Conservation (phyloP, 345 rosid genomes). For the Arabis hirsuta region DNA sequence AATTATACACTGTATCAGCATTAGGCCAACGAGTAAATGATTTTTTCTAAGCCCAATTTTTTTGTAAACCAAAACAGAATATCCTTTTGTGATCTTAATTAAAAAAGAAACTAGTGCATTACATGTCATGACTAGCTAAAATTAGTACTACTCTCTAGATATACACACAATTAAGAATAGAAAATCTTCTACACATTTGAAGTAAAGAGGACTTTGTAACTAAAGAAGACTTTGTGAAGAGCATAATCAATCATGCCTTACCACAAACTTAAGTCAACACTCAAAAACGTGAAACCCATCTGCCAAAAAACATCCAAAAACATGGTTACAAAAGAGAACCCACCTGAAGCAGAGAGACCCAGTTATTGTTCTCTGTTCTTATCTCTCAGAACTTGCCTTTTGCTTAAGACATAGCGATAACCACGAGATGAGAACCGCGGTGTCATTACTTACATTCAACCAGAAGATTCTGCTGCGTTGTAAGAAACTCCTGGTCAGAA, state of each 20-base stretch:
- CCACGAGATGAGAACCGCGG: conserved; percentile 34
- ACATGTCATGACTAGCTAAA: background rate
- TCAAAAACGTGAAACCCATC: conserved; percentile 39
- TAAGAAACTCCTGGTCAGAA: conserved; percentile 30
- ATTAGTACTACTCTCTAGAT: background rate
- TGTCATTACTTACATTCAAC: conserved; percentile 28
- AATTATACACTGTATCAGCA: background rate
- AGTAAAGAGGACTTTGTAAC: conserved; percentile 26
- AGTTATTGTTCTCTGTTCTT: background rate
- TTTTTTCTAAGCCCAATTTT: background rate
- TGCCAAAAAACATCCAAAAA: conserved; percentile 3
- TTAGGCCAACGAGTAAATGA: background rate
- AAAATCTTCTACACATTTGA: background rate
- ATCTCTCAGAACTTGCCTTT: conserved; percentile 7
- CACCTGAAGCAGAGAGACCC: background rate
- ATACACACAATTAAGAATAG: background rate
- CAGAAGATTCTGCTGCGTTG: conserved; percentile 31
- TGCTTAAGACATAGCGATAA: background rate
- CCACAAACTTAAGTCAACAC: conserved; percentile 21
- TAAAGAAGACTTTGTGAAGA: conserved; percentile 13
- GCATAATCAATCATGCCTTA: conserved; percentile 20
- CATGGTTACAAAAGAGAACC: conserved; percentile 31
- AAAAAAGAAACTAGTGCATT: background rate
- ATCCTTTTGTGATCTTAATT: background rate
- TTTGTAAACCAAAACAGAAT: background rate